phyloP scores from a whole-genome alignment of 345 rosid species.

The Rhizophora mangle region DNA sequence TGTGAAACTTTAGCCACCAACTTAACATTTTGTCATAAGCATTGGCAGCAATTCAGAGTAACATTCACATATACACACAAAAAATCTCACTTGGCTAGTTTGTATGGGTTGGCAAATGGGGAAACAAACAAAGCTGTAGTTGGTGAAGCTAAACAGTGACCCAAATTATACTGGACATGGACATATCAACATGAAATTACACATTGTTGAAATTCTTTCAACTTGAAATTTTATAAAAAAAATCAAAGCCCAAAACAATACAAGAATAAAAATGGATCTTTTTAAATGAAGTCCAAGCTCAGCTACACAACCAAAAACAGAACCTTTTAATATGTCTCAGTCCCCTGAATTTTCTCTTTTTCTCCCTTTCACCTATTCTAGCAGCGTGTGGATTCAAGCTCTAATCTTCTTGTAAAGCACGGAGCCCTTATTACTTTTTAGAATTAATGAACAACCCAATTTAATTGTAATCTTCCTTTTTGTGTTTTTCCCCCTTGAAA shows the following conservation, averaged over 20 bases:
- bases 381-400: not conserved
- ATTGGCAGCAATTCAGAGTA: not conserved
- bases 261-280: too few relatives aligned
- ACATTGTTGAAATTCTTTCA: too few relatives aligned
- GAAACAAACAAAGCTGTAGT: slow-evolving; percentile 6
- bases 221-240: too few relatives aligned
- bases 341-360: not conserved
- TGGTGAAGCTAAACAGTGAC: not conserved
- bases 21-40: not conserved
- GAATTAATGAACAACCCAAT: too few relatives aligned
- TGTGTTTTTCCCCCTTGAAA: too few relatives aligned
- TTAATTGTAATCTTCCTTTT: too few relatives aligned
- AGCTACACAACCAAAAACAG: slow-evolving; percentile 28
- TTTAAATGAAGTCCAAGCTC: slow-evolving; percentile 34
- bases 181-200: too few relatives aligned
- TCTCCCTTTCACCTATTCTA: not conserved
- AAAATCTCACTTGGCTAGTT: not conserved
- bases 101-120: slow-evolving; percentile 6
- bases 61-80: not conserved
- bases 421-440: too few relatives aligned
- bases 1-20: too few relatives aligned
- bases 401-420: not conserved
- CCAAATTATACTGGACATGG: not conserved
- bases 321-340: slow-evolving; percentile 21
- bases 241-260: not conserved